Percentiles rank a stretch among this genome's conserved stretches.
These are phyloP conservation scores for Populus hybrid DNA, from an alignment of 441 rosid species.

Conservation along the genomic window DNA sequence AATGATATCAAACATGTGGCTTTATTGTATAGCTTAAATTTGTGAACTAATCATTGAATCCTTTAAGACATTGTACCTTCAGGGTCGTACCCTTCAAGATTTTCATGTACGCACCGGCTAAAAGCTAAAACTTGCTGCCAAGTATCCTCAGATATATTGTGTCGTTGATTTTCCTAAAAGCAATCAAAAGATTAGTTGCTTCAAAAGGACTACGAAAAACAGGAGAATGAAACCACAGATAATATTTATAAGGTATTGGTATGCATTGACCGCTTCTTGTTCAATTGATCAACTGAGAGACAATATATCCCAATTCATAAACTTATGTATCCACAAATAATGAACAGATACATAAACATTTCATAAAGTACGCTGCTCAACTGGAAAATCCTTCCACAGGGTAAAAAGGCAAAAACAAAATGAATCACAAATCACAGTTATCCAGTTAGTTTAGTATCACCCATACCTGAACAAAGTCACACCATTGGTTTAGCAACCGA, in stretches of 20 bases:
- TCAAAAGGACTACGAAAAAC: neutral
- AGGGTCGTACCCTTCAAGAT: constrained; percentile 97
- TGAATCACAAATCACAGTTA: too few species aligned
- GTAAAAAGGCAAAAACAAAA: neutral
- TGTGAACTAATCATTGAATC: neutral
- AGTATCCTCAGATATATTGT: constrained; percentile 91
- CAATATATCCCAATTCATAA: neutral
- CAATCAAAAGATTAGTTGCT: constrained; percentile 16
- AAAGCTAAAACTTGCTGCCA: constrained; percentile 99
- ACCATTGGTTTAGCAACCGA: constrained; percentile 88
- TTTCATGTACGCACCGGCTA: constrained; percentile 93
- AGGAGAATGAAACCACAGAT: constrained; percentile 5
- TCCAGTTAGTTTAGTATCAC: neutral
- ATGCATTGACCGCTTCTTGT: neutral
- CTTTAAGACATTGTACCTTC: constrained; percentile 54
- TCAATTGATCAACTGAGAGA: neutral
- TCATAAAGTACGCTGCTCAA: neutral
- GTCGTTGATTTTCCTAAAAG: constrained; percentile 75
- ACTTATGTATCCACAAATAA: neutral
- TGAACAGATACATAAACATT: neutral
- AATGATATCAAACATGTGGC: neutral
- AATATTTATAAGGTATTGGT: neutral
- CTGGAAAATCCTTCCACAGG: neutral
- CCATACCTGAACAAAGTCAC: constrained; percentile 70
- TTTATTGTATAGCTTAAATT: neutral